Conservation (phyloP, 23 red algal species). For the Cyanidioschyzon merolae region DNA sequence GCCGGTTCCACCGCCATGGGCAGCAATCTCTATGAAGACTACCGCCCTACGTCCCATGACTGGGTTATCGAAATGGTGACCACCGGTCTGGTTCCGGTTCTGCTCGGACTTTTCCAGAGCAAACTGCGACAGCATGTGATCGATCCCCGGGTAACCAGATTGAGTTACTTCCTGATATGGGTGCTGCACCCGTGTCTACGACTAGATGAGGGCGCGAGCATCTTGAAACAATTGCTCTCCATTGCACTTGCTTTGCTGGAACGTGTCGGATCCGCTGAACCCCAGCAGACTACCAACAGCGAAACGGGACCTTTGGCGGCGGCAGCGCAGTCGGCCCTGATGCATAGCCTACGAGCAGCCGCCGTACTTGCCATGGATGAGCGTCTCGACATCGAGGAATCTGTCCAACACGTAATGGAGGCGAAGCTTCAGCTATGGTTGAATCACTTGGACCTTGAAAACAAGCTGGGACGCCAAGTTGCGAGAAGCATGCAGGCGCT, state of each 20-base stretch:
- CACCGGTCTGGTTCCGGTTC: background rate
- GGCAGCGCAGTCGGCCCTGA: background rate
- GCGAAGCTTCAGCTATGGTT: background rate
- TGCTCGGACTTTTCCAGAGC: background rate
- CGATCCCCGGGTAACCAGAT: background rate
- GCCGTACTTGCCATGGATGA: slow-evolving; percentile 6
- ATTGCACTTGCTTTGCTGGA: background rate
- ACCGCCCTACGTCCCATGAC: background rate
- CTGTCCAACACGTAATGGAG: background rate
- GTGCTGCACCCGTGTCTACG: slow-evolving; percentile 9
- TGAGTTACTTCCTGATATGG: background rate
- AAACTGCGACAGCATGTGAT: background rate
- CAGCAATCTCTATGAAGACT: no score
- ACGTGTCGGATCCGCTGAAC: no score
- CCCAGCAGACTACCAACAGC: no score
- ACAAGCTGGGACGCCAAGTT: background rate
- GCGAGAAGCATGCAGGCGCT: background rate
- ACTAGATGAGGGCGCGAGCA: background rate
- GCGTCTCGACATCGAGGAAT: background rate
- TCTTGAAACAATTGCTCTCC: background rate
- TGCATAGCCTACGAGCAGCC: background rate
- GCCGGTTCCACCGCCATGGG: background rate
- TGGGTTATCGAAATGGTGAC: background rate
- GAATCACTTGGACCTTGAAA: background rate
- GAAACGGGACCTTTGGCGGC: no score